These are phyloP conservation scores for Trichoderma sp. DNA, from an alignment of 2,329 filamentous ascomycete species.

Conservation along the genomic window DNA sequence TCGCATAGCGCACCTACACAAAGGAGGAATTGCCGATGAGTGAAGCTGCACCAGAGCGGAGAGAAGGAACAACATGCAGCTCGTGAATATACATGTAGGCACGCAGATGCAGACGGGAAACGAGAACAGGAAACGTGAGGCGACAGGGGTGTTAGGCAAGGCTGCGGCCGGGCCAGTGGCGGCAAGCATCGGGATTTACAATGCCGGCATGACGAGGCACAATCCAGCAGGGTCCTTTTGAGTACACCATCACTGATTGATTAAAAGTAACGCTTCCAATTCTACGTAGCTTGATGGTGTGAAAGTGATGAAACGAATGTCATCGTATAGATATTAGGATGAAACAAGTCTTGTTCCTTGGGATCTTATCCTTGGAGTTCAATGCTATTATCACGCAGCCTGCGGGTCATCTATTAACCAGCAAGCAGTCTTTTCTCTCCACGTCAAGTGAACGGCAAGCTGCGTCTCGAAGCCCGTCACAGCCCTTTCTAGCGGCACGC, in stretches of 20 bases:
- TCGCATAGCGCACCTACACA: too few species aligned
- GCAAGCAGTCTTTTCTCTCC: not conserved
- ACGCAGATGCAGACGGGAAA: too few species aligned
- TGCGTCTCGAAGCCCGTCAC: slow-evolving; percentile 1
- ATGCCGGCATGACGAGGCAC: not conserved
- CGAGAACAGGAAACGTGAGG: not conserved
- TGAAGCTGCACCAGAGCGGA: not conserved
- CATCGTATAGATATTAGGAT: not conserved
- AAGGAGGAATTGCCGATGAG: not conserved
- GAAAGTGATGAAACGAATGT: not conserved
- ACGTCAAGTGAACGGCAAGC: not conserved
- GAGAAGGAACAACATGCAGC: not conserved
- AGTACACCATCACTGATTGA: too few species aligned
- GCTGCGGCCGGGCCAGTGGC: not conserved
- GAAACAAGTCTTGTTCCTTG: not conserved
- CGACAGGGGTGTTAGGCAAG: not conserved
- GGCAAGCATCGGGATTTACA: slow-evolving; percentile 22
- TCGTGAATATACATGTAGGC: not conserved
- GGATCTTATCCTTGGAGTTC: not conserved
- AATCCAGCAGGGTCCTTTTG: too few species aligned
- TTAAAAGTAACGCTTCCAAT: too few species aligned
- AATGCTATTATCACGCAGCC: not conserved
- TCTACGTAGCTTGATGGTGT: too few species aligned
- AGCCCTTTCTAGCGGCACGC: slow-evolving; percentile 1
- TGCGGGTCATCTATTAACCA: slow-evolving; percentile 17